These are phyloP conservation scores for Hypoxylon sp. DNA, from an alignment of 2,329 filamentous ascomycete genomes.

Conservation along the genomic window DNA sequence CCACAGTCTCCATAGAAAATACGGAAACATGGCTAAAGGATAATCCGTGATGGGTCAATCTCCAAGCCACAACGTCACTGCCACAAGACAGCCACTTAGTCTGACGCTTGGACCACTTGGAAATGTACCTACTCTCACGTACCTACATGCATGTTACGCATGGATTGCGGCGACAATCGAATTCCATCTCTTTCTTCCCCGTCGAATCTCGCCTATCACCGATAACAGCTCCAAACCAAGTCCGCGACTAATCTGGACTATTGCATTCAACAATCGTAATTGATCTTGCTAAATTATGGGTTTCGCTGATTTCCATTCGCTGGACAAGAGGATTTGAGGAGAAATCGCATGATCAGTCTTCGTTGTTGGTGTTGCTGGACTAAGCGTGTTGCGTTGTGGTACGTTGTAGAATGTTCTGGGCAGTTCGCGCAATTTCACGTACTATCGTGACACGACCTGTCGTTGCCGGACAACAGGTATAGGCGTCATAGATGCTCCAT, in stretches of 20 bases:
- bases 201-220: slow-evolving; percentile 4
- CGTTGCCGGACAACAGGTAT: slow-evolving; percentile 30
- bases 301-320: slow-evolving; percentile 4
- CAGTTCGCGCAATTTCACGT: slow-evolving; percentile 48
- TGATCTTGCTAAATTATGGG: slow-evolving; percentile 12
- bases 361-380: slow-evolving; percentile 6
- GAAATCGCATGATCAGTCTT: slow-evolving; percentile 12
- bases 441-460: slow-evolving; percentile 45
- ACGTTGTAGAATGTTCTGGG: slow-evolving; percentile 51
- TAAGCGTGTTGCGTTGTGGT: slow-evolving; percentile 11
- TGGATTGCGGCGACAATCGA: not conserved
- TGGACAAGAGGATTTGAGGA: slow-evolving; percentile 4
- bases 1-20: slow-evolving; percentile 19
- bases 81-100: not conserved
- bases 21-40: not conserved
- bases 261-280: slow-evolving; percentile 17
- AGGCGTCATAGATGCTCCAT: slow-evolving; percentile 30
- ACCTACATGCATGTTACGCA: not conserved
- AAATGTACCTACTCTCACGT: not conserved
- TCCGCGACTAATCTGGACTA: not conserved
- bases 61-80: not conserved
- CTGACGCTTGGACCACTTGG: not conserved
- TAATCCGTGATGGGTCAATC: slow-evolving; percentile 2
- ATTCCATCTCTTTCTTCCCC: slow-evolving; percentile 1
- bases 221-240: not conserved